Base-by-base conservation (phyloP, 768 basidiomycete species). In the Zangia roseola region DNA sequence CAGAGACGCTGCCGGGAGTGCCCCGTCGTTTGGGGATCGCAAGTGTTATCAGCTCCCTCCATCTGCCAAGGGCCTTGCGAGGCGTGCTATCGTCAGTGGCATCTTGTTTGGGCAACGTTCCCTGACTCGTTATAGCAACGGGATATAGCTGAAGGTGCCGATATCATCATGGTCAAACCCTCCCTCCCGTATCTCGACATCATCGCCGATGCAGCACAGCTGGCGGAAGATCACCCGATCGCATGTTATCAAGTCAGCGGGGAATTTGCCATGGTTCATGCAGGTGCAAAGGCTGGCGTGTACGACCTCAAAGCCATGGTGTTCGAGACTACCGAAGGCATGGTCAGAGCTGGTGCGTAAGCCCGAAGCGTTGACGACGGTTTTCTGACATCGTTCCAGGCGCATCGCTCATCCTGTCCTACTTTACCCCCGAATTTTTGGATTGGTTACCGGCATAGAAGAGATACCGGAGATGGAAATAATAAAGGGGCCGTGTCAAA, bases 161-260 rank as follows among this genome's bases (percentile, higher is more conserved):
- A 99, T 64, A 91, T 99, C 61, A 84, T 99, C 65, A 98, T 99
- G 94, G 93, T 99, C 65, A 99, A 99, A 65, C 97, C 97, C 17
- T 80, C 93, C 0, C 70, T 98, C 52, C 94, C 97, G 0, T 98
- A 98, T 72, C 89, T 98, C 43, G 97, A 99, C 70, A 86, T 98
- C 70, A 88, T 99, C 57, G 80, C 88, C 26, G 92, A 97, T 61
- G 92, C 91, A 14, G 81, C 85, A 4, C 70, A 83, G 56, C 77
- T 97, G 36, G 85, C 90, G 6, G 82, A 82, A 0, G 84, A 95
- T 63, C 87, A 91, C 60, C 95, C 95, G 2, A 76, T 97, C n/a
- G 97, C 97, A 1, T 92, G 90, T 61, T 99, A 98, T 69, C 91
- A 94, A 70, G 97, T 99, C 42, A 94, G 91, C 47, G 97, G 97